phyloP scores from a whole-genome alignment of 2,329 filamentous ascomycete species.

The Plectosphaerella sp. region DNA sequence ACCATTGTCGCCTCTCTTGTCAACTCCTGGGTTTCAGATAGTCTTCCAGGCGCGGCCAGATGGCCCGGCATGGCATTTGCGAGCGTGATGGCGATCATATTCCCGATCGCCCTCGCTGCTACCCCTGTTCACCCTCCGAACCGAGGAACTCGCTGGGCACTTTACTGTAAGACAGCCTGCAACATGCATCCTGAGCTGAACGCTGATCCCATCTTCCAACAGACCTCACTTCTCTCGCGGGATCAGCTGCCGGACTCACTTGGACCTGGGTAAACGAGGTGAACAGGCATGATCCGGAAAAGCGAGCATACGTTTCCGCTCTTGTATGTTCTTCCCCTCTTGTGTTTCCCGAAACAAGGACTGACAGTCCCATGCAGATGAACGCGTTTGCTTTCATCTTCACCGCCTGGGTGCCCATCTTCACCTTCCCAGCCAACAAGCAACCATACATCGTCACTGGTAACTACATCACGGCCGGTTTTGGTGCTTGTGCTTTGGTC shows the following conservation, averaged over 20 bases:
- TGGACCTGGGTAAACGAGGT: slow-evolving; percentile 21
- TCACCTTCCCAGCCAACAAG: slow-evolving; percentile 20
- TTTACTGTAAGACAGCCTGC: slow-evolving; percentile 14
- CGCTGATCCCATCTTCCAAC: background rate
- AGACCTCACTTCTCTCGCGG: slow-evolving; percentile 16
- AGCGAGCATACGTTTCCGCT: slow-evolving; percentile 20
- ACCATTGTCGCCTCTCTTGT: slow-evolving; percentile 15
- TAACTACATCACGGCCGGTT: slow-evolving; percentile 21
- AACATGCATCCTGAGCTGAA: too few species aligned
- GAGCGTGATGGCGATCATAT: slow-evolving; percentile 16
- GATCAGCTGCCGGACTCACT: slow-evolving; percentile 16
- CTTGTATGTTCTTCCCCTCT: slow-evolving; percentile 11
- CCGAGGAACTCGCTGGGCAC: slow-evolving; percentile 14
- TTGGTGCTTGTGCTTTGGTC: slow-evolving; percentile 10
- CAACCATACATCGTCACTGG: slow-evolving; percentile 22
- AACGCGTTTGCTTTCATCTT: slow-evolving; percentile 22
- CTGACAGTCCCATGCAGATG: slow-evolving; percentile 12
- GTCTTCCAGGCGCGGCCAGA: slow-evolving; percentile 14
- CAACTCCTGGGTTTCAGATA: slow-evolving; percentile 20
- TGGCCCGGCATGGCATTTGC: slow-evolving; percentile 22
- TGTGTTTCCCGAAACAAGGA: too few species aligned
- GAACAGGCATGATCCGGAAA: slow-evolving; percentile 19
- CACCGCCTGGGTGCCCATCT: slow-evolving; percentile 22
- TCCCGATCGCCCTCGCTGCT: slow-evolving; percentile 16
- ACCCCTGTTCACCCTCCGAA: slow-evolving; percentile 18